Evolutionary conservation across 139 green algal species (phyloP), one percentile per base, ranked within the genome.

Genomic region (Coccomyxa sp.): DNA sequence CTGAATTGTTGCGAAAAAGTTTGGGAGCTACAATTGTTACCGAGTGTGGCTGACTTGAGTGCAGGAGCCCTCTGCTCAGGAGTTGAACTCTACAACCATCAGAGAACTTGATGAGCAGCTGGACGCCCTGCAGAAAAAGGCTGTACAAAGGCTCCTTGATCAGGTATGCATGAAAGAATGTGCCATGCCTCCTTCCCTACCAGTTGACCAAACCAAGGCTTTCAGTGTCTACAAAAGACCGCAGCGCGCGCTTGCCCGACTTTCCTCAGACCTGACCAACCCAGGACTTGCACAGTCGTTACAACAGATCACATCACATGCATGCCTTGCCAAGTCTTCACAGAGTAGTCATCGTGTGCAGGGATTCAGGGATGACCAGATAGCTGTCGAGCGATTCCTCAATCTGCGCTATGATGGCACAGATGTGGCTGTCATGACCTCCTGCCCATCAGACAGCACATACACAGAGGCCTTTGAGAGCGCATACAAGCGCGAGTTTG

Each of bases 361-460:
- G 88, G 95, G 93, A 45, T 96, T 97, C 82, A 81, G 78, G 16
- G 38, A 77, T 14, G 66, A 87, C 0, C 82, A 92, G 27, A 89
- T 98, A 13, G 81, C 18, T n/a, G 84, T 75, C 1, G 91, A 97
- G 81, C 85, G 89, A 11, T 97, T 94, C 86, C 87, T 99, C 17
- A 98, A 99, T 87, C 91, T 99, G 81, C 88, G 95, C 28, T 97
- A 96, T 82, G 87, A 96, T 28, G 96, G 96, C 58, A 98, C 96
- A 10, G 96, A 99, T 80, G 95, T 98, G 11, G 91, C 94, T 0
- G 90, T 99, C 25, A 98, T 98, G 95, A 95, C 94, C 18, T 59
- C 63, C 0, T 85, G 85, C 58, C 79, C 88, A 13, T 27, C 57
- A 0, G 81, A 85, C 45, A 86, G 85, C 45, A 58, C 81, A n/a